Conservation (phyloP, 768 basidiomycete genomes). For the Leccinum pellstonianum region DNA sequence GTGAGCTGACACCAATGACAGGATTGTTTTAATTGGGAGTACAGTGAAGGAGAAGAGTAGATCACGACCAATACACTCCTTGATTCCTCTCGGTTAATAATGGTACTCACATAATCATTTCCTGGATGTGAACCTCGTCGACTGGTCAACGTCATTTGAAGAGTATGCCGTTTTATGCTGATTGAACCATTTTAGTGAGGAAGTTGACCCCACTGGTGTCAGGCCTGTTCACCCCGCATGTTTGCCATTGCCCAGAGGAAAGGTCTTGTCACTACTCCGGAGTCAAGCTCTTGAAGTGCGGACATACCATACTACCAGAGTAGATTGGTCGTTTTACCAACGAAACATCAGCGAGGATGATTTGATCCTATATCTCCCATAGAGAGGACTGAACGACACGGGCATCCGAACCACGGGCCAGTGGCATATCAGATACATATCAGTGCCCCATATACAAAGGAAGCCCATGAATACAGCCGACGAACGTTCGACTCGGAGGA, state of each 20-base stretch:
- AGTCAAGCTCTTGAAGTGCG: not conserved
- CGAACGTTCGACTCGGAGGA: too few relatives aligned
- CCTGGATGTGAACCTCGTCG: not conserved
- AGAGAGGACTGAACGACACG: not conserved
- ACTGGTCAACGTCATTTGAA: not conserved
- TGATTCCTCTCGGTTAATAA: not conserved
- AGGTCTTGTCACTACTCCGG: not conserved
- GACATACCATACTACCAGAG: too few relatives aligned
- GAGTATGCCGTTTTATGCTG: not conserved
- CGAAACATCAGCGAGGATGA: not conserved
- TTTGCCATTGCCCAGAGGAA: not conserved
- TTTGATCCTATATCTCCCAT: not conserved
- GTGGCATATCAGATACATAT: not conserved
- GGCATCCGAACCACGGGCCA: not conserved
- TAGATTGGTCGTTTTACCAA: not conserved
- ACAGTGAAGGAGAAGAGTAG: constrained; percentile 36
- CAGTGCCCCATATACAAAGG: not conserved
- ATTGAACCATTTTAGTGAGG: not conserved
- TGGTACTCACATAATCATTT: not conserved
- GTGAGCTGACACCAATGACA: constrained; percentile 25
- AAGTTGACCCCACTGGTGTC: not conserved
- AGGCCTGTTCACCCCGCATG: not conserved
- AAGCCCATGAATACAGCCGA: too few relatives aligned
- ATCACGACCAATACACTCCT: not conserved
- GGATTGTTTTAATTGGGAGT: constrained; percentile 80